A percentile compares a stretch with the other conserved stretches of the same genome.
These are phyloP conservation scores for Cercospora citrullina DNA, from an alignment of 2,329 filamentous ascomycete genomes.

Conservation along the genomic window DNA sequence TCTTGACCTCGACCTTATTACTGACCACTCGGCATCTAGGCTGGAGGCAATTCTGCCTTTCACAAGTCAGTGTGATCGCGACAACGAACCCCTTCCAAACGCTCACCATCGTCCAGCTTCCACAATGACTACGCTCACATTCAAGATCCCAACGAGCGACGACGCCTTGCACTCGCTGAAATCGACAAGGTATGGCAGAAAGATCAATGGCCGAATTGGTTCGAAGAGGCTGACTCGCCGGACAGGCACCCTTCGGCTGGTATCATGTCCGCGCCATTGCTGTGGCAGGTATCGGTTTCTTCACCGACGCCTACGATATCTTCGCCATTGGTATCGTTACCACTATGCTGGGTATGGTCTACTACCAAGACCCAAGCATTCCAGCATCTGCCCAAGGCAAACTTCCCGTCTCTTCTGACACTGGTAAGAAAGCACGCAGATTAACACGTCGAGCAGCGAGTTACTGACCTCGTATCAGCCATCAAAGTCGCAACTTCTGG, in stretches of 20 bases:
- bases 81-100: background rate
- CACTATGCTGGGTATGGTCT: constrained; percentile 76
- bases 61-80: constrained; percentile 53
- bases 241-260: constrained; percentile 71
- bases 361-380: constrained; percentile 53
- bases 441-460: background rate
- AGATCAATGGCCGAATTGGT: background rate
- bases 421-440: constrained; percentile 41
- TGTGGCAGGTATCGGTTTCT: constrained; percentile 83
- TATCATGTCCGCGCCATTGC: constrained; percentile 76
- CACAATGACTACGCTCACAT: constrained; percentile 69
- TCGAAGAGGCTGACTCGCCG: background rate
- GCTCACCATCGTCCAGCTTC: constrained; percentile 47
- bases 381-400: constrained; percentile 42
- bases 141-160: constrained; percentile 73
- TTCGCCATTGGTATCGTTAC: constrained; percentile 75
- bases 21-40: background rate
- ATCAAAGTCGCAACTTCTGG: constrained; percentile 84
- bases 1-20: no score
- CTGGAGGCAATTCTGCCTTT: constrained; percentile 68
- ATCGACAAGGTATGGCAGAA: constrained; percentile 60
- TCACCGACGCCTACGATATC: constrained; percentile 78
- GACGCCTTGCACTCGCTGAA: constrained; percentile 75
- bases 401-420: constrained; percentile 69
- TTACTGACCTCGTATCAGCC: constrained; percentile 35